Evolutionary conservation across 768 basidiomycete species (phyloP).

Genomic region (Boletus pseudopeckii): DNA sequence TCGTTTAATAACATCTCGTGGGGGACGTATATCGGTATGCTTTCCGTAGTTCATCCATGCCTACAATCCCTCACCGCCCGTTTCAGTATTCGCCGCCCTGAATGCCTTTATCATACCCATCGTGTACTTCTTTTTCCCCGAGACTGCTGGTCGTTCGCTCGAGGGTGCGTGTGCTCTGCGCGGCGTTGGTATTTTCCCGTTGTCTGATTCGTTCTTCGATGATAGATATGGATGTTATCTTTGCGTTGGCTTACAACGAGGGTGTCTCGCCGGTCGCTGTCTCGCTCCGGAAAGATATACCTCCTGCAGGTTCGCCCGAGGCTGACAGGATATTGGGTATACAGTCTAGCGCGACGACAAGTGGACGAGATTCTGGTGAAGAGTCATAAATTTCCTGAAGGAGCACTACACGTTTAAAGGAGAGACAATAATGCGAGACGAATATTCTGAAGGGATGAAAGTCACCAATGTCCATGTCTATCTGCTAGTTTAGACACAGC

Average conservation of each 20-base stretch:
- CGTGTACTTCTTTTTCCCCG: conserved; percentile 60
- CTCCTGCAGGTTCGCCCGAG: conserved; percentile 42
- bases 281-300: conserved; percentile 43
- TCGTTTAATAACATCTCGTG: conserved; percentile 57
- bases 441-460: background rate
- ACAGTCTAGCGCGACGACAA: conserved; percentile 4
- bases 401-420: background rate
- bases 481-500: background rate
- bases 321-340: conserved; percentile 44
- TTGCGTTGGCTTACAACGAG: conserved; percentile 44
- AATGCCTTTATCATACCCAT: conserved; percentile 56
- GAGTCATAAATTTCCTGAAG: background rate
- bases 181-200: no score
- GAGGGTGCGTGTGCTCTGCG: conserved; percentile 37
- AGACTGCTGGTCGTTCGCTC: conserved; percentile 56
- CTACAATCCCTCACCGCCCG: background rate
- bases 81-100: conserved; percentile 49
- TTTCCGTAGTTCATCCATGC: background rate
- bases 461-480: background rate
- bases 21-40: conserved; percentile 55
- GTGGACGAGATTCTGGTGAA: conserved; percentile 4
- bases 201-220: background rate
- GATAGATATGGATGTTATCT: conserved; percentile 45
- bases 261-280: conserved; percentile 43
- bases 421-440: background rate